These are phyloP conservation scores for Didymella exigua DNA, from an alignment of 2,329 filamentous ascomycete species.

Conservation along the genomic window DNA sequence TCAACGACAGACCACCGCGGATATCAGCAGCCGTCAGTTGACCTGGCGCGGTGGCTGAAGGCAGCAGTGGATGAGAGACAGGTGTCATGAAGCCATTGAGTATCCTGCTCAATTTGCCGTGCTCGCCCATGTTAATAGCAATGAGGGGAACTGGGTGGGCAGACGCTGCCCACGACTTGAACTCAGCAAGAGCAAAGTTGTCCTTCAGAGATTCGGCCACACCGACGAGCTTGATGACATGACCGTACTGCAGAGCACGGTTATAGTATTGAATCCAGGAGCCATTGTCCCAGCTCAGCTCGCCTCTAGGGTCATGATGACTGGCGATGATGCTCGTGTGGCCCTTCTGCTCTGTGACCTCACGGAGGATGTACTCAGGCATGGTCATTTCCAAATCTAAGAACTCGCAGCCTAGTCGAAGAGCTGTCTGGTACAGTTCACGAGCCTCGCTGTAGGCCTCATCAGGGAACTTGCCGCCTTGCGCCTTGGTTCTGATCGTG, in stretches of 20 bases:
- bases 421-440: constrained; percentile 75
- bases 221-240: constrained; percentile 93
- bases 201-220: constrained; percentile 77
- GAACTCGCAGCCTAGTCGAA: constrained; percentile 88
- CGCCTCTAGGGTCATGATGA: constrained; percentile 83
- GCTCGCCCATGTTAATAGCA: constrained; percentile 90
- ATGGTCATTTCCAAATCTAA: constrained; percentile 91
- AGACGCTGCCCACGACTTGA: constrained; percentile 75
- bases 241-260: constrained; percentile 83
- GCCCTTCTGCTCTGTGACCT: constrained; percentile 71
- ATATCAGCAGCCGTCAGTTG: constrained; percentile 93
- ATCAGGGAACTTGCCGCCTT: constrained; percentile 89
- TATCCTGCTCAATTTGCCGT: constrained; percentile 87
- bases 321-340: constrained; percentile 88
- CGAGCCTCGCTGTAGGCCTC: constrained; percentile 71
- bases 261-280: constrained; percentile 93
- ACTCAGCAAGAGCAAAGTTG: constrained; percentile 82
- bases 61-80: constrained; percentile 86
- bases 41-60: constrained; percentile 90
- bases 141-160: constrained; percentile 85
- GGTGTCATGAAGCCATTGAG: constrained; percentile 93
- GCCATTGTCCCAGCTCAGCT: constrained; percentile 87
- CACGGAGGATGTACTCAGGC: constrained; percentile 74
- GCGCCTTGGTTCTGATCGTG: constrained; percentile 82
- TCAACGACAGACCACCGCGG: constrained; percentile 73